Base-by-base conservation (phyloP, 148 eudicot species). In the Rhododendron williamsianum region DNA sequence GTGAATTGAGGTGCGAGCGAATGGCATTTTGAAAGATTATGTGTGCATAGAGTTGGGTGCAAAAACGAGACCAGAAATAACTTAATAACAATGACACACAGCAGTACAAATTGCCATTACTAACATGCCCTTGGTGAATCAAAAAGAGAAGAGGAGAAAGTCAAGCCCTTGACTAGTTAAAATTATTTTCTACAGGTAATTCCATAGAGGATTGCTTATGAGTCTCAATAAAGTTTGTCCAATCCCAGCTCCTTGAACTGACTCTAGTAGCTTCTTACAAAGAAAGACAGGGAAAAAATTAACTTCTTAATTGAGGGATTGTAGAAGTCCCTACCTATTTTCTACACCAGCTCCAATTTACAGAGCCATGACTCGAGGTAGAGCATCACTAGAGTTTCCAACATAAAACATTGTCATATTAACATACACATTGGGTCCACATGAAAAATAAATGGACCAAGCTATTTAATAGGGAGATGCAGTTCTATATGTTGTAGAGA, bases 361-460 rank as follows among this genome's bases (percentile, higher is more conserved):
- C 72, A 11, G 83, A 58, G 72, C 83, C 51, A 81, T 60, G 10
- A 56, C 69, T 56, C 16, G 10, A 56, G 82, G 51, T 18, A 54
- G 27, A 81, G 18, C 69, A 54, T 16, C 9, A 9, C 45, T 52
- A 30, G 60, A 63, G 84, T 63, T 41, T 41, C 73, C 65, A 63
- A 81, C 83, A 56, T 58, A 27, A 81, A 27, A 54, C 10, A 35
- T 9, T 13, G 27, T 80, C 30, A 80, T 76, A 78, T 51, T 51
- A 74, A 76, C 80, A 85, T 69, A 85, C 87, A 86, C 78, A 78
- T 71, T 46, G 80, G 86, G 90, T 46, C 90, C 90, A 83, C 51
- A 79, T 56, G 78, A 82, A 86, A 89, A 84, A 84, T 27, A 77
- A 78, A 85, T 85, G 90, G 89, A 82, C 86, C 84, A 82, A 74